phyloP scores from a whole-genome alignment of 2,329 filamentous ascomycete species.

The Coniochaeta sp. region DNA sequence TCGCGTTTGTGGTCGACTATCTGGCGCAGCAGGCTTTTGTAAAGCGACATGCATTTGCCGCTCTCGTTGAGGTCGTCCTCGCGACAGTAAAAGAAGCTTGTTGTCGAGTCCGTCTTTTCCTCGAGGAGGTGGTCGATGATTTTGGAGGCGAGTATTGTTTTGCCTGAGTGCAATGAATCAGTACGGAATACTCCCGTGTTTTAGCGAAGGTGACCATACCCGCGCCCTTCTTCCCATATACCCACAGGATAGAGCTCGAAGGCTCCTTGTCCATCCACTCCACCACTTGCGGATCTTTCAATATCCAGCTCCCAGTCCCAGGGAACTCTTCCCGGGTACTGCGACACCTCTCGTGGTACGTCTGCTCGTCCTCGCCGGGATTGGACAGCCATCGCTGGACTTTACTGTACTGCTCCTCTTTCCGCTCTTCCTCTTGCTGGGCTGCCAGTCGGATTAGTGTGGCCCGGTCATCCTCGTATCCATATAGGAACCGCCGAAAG shows the following conservation, averaged over 20 bases:
- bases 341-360: constrained; percentile 8
- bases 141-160: constrained; percentile 32
- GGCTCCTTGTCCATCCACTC: constrained; percentile 15
- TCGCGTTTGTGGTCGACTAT: constrained; percentile 18
- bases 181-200: neutral
- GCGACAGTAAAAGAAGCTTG: constrained; percentile 34
- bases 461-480: constrained; percentile 11
- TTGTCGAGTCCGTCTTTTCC: constrained; percentile 10
- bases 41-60: constrained; percentile 20
- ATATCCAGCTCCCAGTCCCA: constrained; percentile 15
- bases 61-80: constrained; percentile 18
- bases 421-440: constrained; percentile 7
- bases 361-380: constrained; percentile 5
- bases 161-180: constrained; percentile 20
- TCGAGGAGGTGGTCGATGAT: constrained; percentile 24
- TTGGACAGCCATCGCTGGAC: constrained; percentile 13
- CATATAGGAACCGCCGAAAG: constrained; percentile 7
- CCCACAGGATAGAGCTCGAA: constrained; percentile 20
- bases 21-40: constrained; percentile 25
- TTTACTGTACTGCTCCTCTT: constrained; percentile 6
- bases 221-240: constrained; percentile 24
- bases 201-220: constrained; percentile 18
- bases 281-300: constrained; percentile 5
- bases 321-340: constrained; percentile 7
- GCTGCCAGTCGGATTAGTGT: neutral